phyloP scores from a whole-genome alignment of 2,329 filamentous ascomycete species.

The Penicillium sp. region DNA sequence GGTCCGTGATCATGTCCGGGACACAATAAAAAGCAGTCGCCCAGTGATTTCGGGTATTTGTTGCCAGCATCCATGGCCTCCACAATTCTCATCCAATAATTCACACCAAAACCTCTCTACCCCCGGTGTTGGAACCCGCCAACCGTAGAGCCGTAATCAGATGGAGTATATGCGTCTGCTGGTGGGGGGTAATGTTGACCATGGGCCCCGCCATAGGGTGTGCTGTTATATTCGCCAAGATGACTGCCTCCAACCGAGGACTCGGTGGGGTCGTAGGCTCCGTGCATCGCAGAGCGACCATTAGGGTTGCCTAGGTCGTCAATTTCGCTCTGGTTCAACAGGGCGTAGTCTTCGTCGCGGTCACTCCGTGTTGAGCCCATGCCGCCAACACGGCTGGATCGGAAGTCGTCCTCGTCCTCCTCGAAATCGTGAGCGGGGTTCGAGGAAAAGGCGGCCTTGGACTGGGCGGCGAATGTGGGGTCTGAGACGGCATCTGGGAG shows the following conservation, averaged over 20 bases:
- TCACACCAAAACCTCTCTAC: constrained; percentile 14
- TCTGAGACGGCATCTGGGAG: constrained; percentile 49
- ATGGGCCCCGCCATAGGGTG: constrained; percentile 43
- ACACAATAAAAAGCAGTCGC: constrained; percentile 20
- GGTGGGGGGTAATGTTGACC: constrained; percentile 26
- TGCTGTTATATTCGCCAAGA: constrained; percentile 41
- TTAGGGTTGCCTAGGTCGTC: constrained; percentile 43
- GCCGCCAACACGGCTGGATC: constrained; percentile 38
- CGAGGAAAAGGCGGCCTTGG: constrained; percentile 49
- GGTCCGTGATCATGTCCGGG: constrained; percentile 31
- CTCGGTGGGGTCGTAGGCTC: constrained; percentile 42
- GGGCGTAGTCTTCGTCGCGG: constrained; percentile 53
- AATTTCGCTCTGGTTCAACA: constrained; percentile 49
- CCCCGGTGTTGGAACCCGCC: constrained; percentile 17
- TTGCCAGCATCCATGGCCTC: constrained; percentile 10
- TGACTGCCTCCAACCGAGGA: constrained; percentile 32
- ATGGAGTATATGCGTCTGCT: constrained; percentile 9
- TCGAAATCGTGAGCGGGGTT: constrained; percentile 48
- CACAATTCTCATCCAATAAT: constrained; percentile 1
- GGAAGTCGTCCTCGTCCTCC: constrained; percentile 47
- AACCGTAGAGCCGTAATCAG: constrained; percentile 16
- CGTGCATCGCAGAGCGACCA: constrained; percentile 37
- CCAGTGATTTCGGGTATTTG: constrained; percentile 21
- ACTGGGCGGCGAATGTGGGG: constrained; percentile 51
- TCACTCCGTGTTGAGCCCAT: constrained; percentile 44